phyloP scores from a whole-genome alignment of 2,329 filamentous ascomycete species.

The Cladophialophora carrionii region DNA sequence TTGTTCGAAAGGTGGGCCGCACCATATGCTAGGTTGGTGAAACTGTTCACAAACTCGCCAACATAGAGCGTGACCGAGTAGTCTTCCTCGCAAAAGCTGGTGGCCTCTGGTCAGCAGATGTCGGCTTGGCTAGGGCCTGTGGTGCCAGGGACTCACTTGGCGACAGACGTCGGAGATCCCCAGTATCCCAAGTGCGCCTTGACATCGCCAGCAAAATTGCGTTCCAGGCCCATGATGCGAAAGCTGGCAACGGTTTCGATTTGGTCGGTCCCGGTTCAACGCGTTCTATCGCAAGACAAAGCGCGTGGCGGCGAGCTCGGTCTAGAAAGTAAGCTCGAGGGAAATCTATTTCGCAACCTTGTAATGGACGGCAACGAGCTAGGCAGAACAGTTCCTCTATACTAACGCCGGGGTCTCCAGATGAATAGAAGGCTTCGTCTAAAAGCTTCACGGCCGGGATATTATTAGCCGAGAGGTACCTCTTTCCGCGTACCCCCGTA shows the following conservation, averaged over 20 bases:
- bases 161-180: constrained; percentile 32
- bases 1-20: not conserved
- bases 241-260: not conserved
- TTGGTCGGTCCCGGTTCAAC: not conserved
- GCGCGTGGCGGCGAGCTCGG: not conserved
- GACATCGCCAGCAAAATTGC: constrained; percentile 30
- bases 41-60: constrained; percentile 41
- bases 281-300: not conserved
- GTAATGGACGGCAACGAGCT: not conserved
- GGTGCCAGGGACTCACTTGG: constrained; percentile 25
- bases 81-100: constrained; percentile 39
- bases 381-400: constrained; percentile 5
- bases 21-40: constrained; percentile 41
- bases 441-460: not conserved
- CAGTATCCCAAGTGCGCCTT: constrained; percentile 31
- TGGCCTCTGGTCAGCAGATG: not conserved
- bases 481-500: not conserved
- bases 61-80: constrained; percentile 39
- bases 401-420: not conserved
- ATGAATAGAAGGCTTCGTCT: not conserved
- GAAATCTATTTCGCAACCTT: not conserved
- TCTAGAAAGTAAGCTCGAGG: not conserved
- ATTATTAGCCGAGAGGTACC: not conserved
- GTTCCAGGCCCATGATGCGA: constrained; percentile 28
- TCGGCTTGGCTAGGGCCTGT: not conserved